These are phyloP conservation scores for Quambalaria eucalypti DNA, from an alignment of 1,284 basidiomycete species.

Conservation along the genomic window DNA sequence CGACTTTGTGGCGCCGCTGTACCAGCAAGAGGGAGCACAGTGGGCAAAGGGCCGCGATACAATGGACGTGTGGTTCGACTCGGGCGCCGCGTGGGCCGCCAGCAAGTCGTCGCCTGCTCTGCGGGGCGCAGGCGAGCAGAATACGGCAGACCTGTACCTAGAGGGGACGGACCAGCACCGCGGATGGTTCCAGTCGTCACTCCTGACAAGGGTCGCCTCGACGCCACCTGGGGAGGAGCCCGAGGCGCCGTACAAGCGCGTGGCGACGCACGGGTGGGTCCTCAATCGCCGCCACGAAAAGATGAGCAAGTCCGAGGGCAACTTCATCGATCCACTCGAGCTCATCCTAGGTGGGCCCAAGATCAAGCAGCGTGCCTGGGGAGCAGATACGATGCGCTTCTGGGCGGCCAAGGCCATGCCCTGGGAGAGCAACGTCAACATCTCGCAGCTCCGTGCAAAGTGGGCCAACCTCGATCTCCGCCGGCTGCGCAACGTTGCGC, in stretches of 20 bases:
- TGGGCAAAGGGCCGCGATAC: slow-evolving; percentile 66
- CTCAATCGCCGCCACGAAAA: slow-evolving; percentile 83
- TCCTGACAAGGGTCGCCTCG: slow-evolving; percentile 69
- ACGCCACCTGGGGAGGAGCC: slow-evolving; percentile 17
- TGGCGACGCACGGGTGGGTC: slow-evolving; percentile 96
- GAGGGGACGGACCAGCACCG: slow-evolving; percentile 97
- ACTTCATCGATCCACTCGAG: slow-evolving; percentile 74
- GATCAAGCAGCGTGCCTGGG: slow-evolving; percentile 67
- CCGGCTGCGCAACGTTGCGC: slow-evolving; percentile 76
- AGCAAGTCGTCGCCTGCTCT: slow-evolving; percentile 8
- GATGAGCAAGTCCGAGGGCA: slow-evolving; percentile 97
- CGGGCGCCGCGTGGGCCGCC: slow-evolving; percentile 82
- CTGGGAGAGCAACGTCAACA: slow-evolving; percentile 76
- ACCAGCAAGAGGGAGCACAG: slow-evolving; percentile 10
- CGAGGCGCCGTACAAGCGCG: slow-evolving; percentile 61
- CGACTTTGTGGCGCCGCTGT: slow-evolving; percentile 57
- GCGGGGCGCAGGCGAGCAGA: slow-evolving; percentile 20
- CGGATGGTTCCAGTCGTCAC: slow-evolving; percentile 96
- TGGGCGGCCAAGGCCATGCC: slow-evolving; percentile 82
- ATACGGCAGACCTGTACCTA: slow-evolving; percentile 74
- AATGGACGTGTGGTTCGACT: slow-evolving; percentile 99
- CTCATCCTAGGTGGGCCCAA: slow-evolving; percentile 65
- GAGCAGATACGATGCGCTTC: slow-evolving; percentile 74
- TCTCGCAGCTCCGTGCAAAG: slow-evolving; percentile 68
- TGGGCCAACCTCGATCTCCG: slow-evolving; percentile 70